Conservation (phyloP, 352 stramenopile genomes). For the Albugo candida region DNA sequence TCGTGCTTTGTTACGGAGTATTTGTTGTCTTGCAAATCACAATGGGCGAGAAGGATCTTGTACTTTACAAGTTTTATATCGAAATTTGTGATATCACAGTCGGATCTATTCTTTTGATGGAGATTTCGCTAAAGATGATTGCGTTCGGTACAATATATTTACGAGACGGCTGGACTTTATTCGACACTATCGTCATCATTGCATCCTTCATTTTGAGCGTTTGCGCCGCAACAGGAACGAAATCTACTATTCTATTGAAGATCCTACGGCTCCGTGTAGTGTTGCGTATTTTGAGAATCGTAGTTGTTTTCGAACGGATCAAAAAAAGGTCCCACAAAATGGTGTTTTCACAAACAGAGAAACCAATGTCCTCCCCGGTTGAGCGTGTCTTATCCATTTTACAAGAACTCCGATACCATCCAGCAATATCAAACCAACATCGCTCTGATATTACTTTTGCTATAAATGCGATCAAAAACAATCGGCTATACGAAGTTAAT, state of each 20-base stretch:
- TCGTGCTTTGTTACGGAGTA: constrained; percentile 64
- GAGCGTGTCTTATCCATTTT: constrained; percentile 57
- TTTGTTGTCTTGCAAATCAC: constrained; percentile 73
- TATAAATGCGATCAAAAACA: constrained; percentile 76
- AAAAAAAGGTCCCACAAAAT: constrained; percentile 59
- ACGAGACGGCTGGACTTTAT: constrained; percentile 44
- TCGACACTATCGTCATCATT: constrained; percentile 66
- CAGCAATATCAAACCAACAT: constrained; percentile 25
- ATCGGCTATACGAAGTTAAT: constrained; percentile 63
- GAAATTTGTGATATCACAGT: constrained; percentile 70
- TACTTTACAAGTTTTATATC: constrained; percentile 35
- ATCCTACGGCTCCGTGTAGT: constrained; percentile 56
- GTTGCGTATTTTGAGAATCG: constrained; percentile 53
- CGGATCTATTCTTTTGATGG: constrained; percentile 58
- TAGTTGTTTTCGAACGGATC: constrained; percentile 75
- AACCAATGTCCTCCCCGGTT: constrained; percentile 25
- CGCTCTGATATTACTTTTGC: constrained; percentile 54
- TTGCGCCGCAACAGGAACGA: constrained; percentile 30
- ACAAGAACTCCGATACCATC: constrained; percentile 62
- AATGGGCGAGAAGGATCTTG: constrained; percentile 31
- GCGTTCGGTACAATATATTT: constrained; percentile 52
- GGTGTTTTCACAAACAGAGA: constrained; percentile 16
- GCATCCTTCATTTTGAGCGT: constrained; percentile 56
- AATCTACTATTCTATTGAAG: constrained; percentile 39
- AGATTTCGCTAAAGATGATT: constrained; percentile 65